A percentile compares a stretch with the other conserved stretches of the same genome.
Evolutionary conservation across 2,329 filamentous ascomycete genomes (phyloP).

Genomic region (Xylariomycetidae sp.): DNA sequence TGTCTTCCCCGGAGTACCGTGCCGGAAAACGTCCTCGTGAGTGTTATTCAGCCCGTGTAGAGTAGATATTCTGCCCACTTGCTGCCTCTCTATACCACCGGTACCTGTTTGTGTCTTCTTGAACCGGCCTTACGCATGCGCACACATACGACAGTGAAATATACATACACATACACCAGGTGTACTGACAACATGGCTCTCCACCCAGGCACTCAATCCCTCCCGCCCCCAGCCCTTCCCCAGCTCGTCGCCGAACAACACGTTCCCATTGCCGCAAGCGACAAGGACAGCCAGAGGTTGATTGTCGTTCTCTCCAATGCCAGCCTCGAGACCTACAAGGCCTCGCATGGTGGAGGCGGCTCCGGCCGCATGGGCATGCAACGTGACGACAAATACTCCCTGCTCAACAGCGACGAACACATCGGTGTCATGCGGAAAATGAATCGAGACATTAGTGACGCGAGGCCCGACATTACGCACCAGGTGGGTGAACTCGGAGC

Average conservation of each 20-base stretch:
- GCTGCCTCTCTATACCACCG: too few species aligned
- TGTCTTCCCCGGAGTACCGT: constrained; percentile 14
- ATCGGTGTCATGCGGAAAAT: constrained; percentile 99
- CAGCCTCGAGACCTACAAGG: constrained; percentile 95
- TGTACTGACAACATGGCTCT: constrained; percentile 22
- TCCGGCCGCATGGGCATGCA: constrained; percentile 56
- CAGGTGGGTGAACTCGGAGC: constrained; percentile 85
- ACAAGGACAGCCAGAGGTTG: constrained; percentile 86
- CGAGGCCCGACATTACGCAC: constrained; percentile 94
- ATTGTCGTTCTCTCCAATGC: constrained; percentile 97
- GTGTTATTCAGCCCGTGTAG: constrained; percentile 1
- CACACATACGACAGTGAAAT: constrained; percentile 6
- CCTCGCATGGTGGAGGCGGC: constrained; percentile 63
- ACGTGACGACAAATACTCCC: constrained; percentile 91
- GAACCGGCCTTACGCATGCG: too few species aligned
- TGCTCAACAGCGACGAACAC: constrained; percentile 98
- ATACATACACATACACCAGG: constrained; percentile 1
- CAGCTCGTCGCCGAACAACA: constrained; percentile 93
- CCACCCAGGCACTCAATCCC: constrained; percentile 78
- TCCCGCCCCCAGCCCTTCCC: constrained; percentile 85
- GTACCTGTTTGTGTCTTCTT: too few species aligned
- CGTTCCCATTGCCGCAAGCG: constrained; percentile 72
- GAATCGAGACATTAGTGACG: constrained; percentile 97
- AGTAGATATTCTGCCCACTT: constrained; percentile 1
- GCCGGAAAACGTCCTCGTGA: constrained; percentile 19